Evolutionary conservation across 345 rosid species (phyloP), one percentile per base, ranked within the genome.

Genomic region (Heritiera fomes): DNA sequence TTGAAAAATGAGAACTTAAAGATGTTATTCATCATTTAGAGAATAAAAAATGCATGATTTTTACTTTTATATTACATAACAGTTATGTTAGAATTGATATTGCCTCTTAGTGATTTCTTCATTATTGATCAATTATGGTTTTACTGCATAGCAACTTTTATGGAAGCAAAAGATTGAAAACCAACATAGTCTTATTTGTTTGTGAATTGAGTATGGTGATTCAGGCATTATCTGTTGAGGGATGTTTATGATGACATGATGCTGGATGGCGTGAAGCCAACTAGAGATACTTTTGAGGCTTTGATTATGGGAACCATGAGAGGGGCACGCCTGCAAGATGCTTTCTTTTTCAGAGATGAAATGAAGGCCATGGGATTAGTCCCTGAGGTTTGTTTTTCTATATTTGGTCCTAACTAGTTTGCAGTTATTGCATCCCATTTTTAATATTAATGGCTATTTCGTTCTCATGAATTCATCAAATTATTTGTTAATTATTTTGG

Each of bases 261-360:
- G 91, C 85, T 96, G 71, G 99, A 96, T 79, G 98, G 97, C 46
- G 97, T 96, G 80, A 92, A 92, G 80, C 99, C 99, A 13, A 86
- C 85, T 45, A 82, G 93, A 76, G 98, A 94, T 73, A 82, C 84
- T 40, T 94, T 96, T 79, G 92, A 90, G 80, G 88, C 97, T 15
- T 83, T 94, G 88, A 87, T 92, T 13, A 86, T 89, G 67, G 99
- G 98, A 72, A 90, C 93, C 34, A 92, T 94, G 98, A 94, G 88
- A 84, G 94, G 97, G 7, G 86, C 95, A 64, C 95, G 97, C 43
- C 78, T 96, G 88, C 93, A 84, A 65, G 98, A 94, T 70, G 95
- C 95, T 28, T 84, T 92, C 84, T 96, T 81, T 80, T 96, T 96
- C 84, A 88, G 90, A 40, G 95, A 96, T 76, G 89, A 96, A 80